Evolutionary conservation across 331 rosid species (phyloP), one percentile per base, ranked within the genome.

Genomic region (Dryas integrifolia): DNA sequence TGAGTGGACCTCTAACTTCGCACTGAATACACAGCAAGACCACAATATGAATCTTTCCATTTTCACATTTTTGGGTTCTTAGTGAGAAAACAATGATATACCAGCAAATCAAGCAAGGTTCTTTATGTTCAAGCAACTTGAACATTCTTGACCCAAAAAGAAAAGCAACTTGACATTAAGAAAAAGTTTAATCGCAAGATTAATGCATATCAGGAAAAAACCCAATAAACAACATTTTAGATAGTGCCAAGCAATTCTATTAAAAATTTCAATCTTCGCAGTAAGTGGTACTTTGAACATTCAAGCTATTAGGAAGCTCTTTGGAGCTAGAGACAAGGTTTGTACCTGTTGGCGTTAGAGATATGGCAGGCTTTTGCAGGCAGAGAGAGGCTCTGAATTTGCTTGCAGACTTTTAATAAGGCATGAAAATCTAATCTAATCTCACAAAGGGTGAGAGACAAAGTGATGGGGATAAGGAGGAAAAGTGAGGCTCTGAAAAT

Each of bases 21-120:
- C 53, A 45, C 70, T 41, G 51, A 30, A 61, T 50, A 76, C 58
- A 43, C 67, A 56, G 26, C 65, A 77, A 81, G 41, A n/a, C 7
- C 62, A 30, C 41, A 58, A 56, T 13, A 7, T 67, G 51, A 76
- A 13, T 35, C 67, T 38, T 45, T 14, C 47, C 64, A 38, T 6
- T 16, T 51, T 50, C 75, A 75, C 59, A 60, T 24, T 45, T 70
- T 24, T 59, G 46, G 64, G 10, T 70, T 67, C 48, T 67, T 24
- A 69, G 7, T 8, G 40, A 18, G 7, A 12, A 15, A 30, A 24
- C 39, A 44, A 24, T 56, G 26, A 41, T 14, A 38, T 24, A 51
- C 49, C 16, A 39, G 40, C 8, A 38, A 14, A 16, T 52, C 50
- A 52, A 69, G 50, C 38, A 38, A 9, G 62, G 73, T 39, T 52